Conservation (phyloP, 352 stramenopile genomes). For the Globisporangium carolinianum region DNA sequence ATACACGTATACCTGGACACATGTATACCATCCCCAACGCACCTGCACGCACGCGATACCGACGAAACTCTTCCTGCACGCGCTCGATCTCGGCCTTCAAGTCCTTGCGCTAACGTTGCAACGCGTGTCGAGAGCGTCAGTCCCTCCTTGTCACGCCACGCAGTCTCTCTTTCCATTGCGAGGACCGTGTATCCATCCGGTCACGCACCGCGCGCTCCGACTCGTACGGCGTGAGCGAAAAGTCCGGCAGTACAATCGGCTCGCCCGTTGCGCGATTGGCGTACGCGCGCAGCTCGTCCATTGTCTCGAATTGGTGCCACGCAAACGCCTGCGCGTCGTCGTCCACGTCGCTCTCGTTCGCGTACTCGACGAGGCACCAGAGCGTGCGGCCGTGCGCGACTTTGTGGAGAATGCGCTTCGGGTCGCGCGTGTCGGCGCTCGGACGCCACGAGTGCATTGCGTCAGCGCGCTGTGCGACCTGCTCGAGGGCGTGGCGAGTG, state of each 20-base stretch:
- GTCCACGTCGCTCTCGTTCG: slow-evolving; percentile 56
- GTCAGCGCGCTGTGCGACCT: slow-evolving; percentile 29
- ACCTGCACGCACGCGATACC: slow-evolving; percentile 79
- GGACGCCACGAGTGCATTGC: slow-evolving; percentile 41
- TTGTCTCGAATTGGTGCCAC: slow-evolving; percentile 64
- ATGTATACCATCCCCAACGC: not conserved
- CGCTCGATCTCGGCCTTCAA: slow-evolving; percentile 78
- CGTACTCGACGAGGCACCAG: slow-evolving; percentile 84
- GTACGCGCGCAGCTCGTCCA: slow-evolving; percentile 59
- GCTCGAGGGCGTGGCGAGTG: not conserved
- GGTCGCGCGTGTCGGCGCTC: slow-evolving; percentile 41
- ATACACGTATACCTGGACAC: no score
- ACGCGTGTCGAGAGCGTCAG: not conserved
- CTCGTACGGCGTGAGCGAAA: slow-evolving; percentile 69
- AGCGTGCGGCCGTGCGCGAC: slow-evolving; percentile 46
- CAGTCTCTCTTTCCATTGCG: not conserved
- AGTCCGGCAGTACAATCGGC: slow-evolving; percentile 47
- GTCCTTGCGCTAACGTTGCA: slow-evolving; percentile 53
- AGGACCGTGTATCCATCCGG: no score
- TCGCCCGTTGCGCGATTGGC: slow-evolving; percentile 48
- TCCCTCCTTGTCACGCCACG: not conserved
- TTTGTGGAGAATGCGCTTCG: slow-evolving; percentile 60
- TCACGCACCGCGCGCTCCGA: slow-evolving; percentile 59
- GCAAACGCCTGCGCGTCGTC: slow-evolving; percentile 59
- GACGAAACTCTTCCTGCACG: slow-evolving; percentile 83